Conservation (phyloP, 1,139 yeast genomes). For the Saccharomyces hybrid region DNA sequence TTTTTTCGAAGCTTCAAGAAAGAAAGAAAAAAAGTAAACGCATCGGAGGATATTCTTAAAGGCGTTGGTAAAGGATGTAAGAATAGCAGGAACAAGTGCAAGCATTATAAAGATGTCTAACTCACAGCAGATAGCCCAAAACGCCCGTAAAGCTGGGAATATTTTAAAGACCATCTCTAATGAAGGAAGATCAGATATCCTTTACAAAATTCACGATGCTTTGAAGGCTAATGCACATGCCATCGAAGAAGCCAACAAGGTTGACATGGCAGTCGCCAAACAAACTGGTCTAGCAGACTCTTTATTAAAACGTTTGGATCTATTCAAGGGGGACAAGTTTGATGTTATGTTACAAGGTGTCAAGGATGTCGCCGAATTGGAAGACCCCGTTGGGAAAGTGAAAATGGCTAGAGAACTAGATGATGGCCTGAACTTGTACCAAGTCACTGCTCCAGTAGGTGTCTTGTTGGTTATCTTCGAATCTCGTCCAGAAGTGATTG, state of each 20-base stretch:
- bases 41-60: conserved; percentile 29
- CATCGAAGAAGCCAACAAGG: conserved; percentile 63
- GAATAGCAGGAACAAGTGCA: background rate
- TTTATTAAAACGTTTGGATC: conserved; percentile 73
- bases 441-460: conserved; percentile 91
- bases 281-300: conserved; percentile 54
- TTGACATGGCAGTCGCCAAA: conserved; percentile 67
- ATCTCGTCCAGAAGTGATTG: conserved; percentile 96
- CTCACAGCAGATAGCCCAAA: conserved; percentile 72
- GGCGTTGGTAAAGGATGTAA: background rate
- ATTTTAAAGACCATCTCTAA: conserved; percentile 68
- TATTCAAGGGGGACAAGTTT: conserved; percentile 73
- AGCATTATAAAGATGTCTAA: conserved; percentile 19
- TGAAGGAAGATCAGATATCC: conserved; percentile 65
- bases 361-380: conserved; percentile 77
- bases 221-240: conserved; percentile 49
- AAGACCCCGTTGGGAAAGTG: conserved; percentile 84
- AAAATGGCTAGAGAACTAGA: conserved; percentile 79
- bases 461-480: conserved; percentile 89
- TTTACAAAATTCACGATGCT: conserved; percentile 63
- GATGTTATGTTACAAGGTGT: conserved; percentile 94
- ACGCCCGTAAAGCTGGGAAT: conserved; percentile 74
- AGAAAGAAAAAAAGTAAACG: conserved; percentile 7
- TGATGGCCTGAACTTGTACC: conserved; percentile 70
- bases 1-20: background rate